Conservation (phyloP, 2,329 filamentous ascomycete genomes). For the Neofusicoccum laricinum region DNA sequence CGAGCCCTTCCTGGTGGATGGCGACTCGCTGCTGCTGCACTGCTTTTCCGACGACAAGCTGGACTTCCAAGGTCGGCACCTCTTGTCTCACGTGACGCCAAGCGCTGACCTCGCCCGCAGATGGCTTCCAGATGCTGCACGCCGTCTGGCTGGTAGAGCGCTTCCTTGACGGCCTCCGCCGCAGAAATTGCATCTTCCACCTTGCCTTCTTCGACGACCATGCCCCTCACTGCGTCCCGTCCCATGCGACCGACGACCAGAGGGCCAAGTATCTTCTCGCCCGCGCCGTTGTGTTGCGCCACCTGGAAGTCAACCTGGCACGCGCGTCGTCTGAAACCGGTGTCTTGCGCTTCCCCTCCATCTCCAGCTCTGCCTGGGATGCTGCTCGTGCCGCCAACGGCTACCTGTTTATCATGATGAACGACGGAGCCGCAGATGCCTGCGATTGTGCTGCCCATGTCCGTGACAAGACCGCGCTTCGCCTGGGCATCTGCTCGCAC, state of each 20-base stretch:
- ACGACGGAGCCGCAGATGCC: slow-evolving; percentile 54
- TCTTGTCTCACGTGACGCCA: neutral
- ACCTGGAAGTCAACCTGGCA: slow-evolving; percentile 52
- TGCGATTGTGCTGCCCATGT: neutral
- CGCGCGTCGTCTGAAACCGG: slow-evolving; percentile 39
- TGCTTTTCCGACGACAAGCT: slow-evolving; percentile 62
- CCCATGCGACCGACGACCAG: slow-evolving; percentile 30
- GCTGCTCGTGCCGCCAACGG: slow-evolving; percentile 54
- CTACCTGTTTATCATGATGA: slow-evolving; percentile 66
- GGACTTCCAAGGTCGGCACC: slow-evolving; percentile 54
- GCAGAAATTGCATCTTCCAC: slow-evolving; percentile 68
- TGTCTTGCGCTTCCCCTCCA: slow-evolving; percentile 48
- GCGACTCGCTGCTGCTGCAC: slow-evolving; percentile 66
- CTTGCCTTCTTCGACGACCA: slow-evolving; percentile 65
- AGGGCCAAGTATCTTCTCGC: slow-evolving; percentile 59
- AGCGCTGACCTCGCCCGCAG: slow-evolving; percentile 12
- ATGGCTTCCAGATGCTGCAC: slow-evolving; percentile 69
- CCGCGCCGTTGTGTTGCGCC: slow-evolving; percentile 62
- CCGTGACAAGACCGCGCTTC: neutral
- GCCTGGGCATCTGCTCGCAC: slow-evolving; percentile 49
- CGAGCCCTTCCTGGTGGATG: slow-evolving; percentile 70
- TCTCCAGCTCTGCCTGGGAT: slow-evolving; percentile 50
- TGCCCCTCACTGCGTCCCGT: slow-evolving; percentile 55
- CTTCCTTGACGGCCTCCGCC: slow-evolving; percentile 59
- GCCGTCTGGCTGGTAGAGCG: slow-evolving; percentile 66